Percentiles rank a stretch among this genome's conserved stretches.
phyloP scores from a whole-genome alignment of 2,329 filamentous ascomycete species.

The Ceratocystis diversiconidia region DNA sequence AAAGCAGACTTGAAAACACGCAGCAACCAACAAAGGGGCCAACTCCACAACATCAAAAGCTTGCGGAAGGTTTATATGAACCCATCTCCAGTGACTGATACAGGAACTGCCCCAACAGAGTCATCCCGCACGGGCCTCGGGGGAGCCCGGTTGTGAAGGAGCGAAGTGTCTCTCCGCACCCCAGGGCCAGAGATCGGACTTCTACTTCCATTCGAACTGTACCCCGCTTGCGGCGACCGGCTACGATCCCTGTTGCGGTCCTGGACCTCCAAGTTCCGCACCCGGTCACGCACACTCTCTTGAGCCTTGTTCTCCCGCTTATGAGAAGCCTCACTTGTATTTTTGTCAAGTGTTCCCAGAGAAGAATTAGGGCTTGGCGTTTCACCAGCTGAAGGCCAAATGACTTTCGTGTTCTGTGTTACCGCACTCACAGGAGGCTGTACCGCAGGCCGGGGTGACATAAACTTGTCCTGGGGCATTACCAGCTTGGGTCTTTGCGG shows the following conservation, averaged over 20 bases:
- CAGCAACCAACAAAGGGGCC: neutral
- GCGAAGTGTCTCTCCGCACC: neutral
- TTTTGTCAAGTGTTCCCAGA: neutral
- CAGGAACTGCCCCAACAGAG: neutral
- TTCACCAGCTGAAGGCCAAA: conserved; percentile 5
- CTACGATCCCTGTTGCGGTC: conserved; percentile 6
- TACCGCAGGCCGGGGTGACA: conserved; percentile 5
- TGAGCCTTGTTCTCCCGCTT: neutral
- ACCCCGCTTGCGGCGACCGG: conserved; percentile 1
- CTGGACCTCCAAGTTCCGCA: conserved; percentile 14
- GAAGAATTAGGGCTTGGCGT: neutral
- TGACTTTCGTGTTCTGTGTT: neutral
- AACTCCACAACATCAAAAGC: neutral
- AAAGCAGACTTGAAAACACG: neutral
- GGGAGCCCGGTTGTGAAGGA: neutral
- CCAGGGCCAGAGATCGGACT: neutral
- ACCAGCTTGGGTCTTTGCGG: neutral
- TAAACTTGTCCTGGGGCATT: conserved; percentile 5
- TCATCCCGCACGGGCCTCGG: conserved; percentile 10
- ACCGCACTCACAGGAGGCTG: conserved; percentile 11
- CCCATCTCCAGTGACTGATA: neutral
- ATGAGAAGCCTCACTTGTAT: neutral
- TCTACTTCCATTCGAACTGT: neutral
- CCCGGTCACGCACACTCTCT: conserved; percentile 10
- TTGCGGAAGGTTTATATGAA: neutral